Evolutionary conservation across 73 alveolate species (phyloP).

Genomic region (Symbiodinium natans): DNA sequence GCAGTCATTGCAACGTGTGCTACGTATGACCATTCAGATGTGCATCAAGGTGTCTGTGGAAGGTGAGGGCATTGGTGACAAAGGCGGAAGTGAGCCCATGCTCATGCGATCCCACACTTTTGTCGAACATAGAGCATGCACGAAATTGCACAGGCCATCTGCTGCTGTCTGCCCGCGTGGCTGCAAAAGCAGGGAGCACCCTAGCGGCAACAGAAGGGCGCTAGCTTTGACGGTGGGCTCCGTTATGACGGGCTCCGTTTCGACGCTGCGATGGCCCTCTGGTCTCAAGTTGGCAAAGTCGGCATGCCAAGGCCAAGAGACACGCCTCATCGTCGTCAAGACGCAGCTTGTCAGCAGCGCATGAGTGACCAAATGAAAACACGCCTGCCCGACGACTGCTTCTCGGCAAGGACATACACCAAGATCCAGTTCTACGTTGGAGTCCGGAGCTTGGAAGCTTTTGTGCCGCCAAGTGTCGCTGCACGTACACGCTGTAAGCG

Average conservation of each 20-base stretch:
- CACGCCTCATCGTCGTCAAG: constrained; percentile 2
- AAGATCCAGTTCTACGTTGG: constrained; percentile 39
- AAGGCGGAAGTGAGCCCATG: constrained; percentile 26
- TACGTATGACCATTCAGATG: background rate
- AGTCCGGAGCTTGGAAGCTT: background rate
- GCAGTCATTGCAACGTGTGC: background rate
- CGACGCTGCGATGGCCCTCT: too few species aligned
- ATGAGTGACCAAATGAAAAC: too few species aligned
- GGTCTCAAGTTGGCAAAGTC: too few species aligned
- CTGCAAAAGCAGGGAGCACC: constrained; percentile 43
- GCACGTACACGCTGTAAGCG: too few species aligned
- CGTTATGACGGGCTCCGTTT: too few species aligned
- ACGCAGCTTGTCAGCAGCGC: background rate
- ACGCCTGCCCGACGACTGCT: too few species aligned
- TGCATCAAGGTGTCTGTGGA: constrained; percentile 32
- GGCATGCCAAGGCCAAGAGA: constrained; percentile 35
- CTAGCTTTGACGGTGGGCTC: too few species aligned
- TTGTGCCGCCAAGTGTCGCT: background rate
- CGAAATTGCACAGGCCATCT: constrained; percentile 49
- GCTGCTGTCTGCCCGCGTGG: constrained; percentile 59
- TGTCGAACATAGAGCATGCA: too few species aligned
- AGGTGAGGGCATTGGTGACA: constrained; percentile 85
- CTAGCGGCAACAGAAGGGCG: too few species aligned
- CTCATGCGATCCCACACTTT: background rate
- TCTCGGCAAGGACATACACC: constrained; percentile 28